phyloP scores from a whole-genome alignment of 371 early-diverging fungal genomes.

The Encephalitozoon hellem region DNA sequence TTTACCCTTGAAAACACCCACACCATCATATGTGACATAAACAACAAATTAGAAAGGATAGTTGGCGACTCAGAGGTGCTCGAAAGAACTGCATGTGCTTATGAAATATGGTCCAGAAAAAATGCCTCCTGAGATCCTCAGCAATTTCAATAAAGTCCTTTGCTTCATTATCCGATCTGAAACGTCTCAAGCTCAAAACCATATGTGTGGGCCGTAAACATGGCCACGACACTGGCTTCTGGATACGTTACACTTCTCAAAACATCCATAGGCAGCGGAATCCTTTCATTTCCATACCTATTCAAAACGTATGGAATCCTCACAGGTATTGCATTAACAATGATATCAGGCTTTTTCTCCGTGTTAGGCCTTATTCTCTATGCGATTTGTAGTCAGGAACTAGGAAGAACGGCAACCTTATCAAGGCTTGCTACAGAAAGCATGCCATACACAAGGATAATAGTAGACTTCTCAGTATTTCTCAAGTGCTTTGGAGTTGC shows the following conservation, averaged over 20 bases:
- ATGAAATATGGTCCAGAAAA: conserved; percentile 37
- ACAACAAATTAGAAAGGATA: conserved; percentile 19
- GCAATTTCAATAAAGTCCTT: neutral
- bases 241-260: conserved; percentile 57
- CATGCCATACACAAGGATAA: conserved; percentile 75
- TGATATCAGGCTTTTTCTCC: conserved; percentile 41
- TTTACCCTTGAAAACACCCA: conserved; percentile 18
- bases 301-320: conserved; percentile 56
- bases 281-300: conserved; percentile 55
- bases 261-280: conserved; percentile 60
- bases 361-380: conserved; percentile 50
- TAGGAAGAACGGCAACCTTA: conserved; percentile 46
- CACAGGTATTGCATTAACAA: conserved; percentile 33
- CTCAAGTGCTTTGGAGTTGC: conserved; percentile 97
- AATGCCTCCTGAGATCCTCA: neutral
- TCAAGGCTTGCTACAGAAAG: conserved; percentile 71
- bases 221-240: conserved; percentile 32
- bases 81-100: neutral
- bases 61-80: neutral
- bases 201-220: neutral
- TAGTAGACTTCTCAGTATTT: conserved; percentile 88
- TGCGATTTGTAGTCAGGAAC: conserved; percentile 38
- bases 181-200: neutral
- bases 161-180: neutral
- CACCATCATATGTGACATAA: conserved; percentile 20